These are phyloP conservation scores for Geoglossum glabrum DNA, from an alignment of 495 filamentous ascomycete genomes.

Conservation along the genomic window DNA sequence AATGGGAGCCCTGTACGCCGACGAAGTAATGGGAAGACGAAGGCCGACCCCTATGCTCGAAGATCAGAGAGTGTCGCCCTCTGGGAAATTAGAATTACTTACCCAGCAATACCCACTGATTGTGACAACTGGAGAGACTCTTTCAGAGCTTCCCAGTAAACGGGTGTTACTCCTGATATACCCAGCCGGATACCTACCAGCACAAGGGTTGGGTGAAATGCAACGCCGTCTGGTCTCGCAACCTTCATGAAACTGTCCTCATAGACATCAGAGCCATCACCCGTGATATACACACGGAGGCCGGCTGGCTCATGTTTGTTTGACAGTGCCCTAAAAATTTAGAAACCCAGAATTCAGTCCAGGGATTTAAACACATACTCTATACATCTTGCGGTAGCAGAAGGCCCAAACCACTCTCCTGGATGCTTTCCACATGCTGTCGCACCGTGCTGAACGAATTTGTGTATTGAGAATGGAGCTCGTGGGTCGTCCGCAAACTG, in stretches of 20 bases:
- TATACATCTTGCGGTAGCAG: conserved; percentile 87
- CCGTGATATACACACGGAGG: conserved; percentile 71
- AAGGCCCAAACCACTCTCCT: conserved; percentile 98
- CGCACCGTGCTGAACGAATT: conserved; percentile 77
- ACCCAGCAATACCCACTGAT: conserved; percentile 92
- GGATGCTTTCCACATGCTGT: conserved; percentile 81
- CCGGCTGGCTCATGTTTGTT: conserved; percentile 32
- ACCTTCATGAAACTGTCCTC: conserved; percentile 65
- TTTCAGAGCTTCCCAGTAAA: conserved; percentile 81
- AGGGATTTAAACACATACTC: conserved; percentile 36
- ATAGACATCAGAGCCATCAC: conserved; percentile 80
- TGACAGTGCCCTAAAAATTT: conserved; percentile 45
- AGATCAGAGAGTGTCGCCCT: not conserved
- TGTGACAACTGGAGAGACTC: conserved; percentile 64
- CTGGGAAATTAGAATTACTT: conserved; percentile 16
- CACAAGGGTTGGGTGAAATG: conserved; percentile 69
- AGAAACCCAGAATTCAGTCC: not conserved
- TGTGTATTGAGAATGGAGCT: conserved; percentile 88
- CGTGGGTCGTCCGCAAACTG: conserved; percentile 75
- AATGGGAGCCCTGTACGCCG: conserved; percentile 67
- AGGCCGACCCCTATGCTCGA: conserved; percentile 51
- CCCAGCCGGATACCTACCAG: conserved; percentile 75
- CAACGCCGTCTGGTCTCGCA: conserved; percentile 39
- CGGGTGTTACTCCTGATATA: conserved; percentile 79
- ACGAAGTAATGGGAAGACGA: conserved; percentile 94